Conservation (phyloP, 768 basidiomycete genomes). For the Sarcomyxa edulis region DNA sequence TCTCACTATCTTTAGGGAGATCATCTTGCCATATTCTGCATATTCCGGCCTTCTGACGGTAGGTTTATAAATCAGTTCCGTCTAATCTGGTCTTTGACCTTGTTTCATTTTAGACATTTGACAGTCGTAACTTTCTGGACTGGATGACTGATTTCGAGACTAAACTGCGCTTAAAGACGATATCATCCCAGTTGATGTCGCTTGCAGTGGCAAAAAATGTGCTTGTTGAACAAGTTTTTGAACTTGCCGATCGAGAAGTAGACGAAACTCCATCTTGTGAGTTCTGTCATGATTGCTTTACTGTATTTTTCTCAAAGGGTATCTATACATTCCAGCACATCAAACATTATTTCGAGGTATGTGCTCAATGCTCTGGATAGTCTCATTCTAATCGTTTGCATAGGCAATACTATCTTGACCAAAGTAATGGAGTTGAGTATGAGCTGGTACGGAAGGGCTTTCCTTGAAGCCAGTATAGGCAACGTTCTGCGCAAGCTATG, state of each 20-base stretch:
- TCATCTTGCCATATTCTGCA: conserved; percentile 63
- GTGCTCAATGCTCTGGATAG: no score
- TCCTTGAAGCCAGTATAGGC: conserved; percentile 79
- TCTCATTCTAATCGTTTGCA: no score
- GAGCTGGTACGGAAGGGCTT: conserved; percentile 74
- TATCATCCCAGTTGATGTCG: conserved; percentile 57
- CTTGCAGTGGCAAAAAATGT: conserved; percentile 65
- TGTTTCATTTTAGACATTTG: conserved; percentile 36
- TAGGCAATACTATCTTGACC: conserved; percentile 61
- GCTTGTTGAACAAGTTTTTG: conserved; percentile 63
- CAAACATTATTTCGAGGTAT: conserved; percentile 72
- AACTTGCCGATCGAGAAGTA: conserved; percentile 66
- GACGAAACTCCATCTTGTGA: conserved; percentile 62
- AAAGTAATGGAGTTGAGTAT: conserved; percentile 79
- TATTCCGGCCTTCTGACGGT: conserved; percentile 63
- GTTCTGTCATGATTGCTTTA: conserved; percentile 14
- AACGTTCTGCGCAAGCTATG: conserved; percentile 62
- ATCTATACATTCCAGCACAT: conserved; percentile 43
- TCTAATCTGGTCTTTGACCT: conserved; percentile 12
- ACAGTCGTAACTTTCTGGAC: conserved; percentile 61
- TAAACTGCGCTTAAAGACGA: conserved; percentile 59
- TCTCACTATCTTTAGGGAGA: conserved; percentile 46
- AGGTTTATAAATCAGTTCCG: conserved; percentile 13
- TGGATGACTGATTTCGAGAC: conserved; percentile 71
- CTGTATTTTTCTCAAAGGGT: no score